These are phyloP conservation scores for Nakataea oryzae DNA, from an alignment of 2,329 filamentous ascomycete species.

Conservation along the genomic window DNA sequence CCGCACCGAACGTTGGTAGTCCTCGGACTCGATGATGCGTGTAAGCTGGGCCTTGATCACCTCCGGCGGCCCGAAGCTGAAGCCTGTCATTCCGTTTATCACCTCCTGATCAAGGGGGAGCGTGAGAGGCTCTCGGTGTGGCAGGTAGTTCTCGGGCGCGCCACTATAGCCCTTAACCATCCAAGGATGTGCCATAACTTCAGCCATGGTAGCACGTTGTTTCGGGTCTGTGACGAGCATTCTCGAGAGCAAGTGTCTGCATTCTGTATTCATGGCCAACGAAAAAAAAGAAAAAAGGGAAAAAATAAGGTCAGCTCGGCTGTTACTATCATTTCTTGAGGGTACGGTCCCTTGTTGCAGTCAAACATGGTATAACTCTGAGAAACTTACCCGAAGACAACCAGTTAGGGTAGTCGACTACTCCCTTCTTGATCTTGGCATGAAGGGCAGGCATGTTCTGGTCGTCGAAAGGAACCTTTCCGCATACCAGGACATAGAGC, in stretches of 20 bases:
- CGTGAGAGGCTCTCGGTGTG: slow-evolving; percentile 71
- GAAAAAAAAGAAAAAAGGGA: too few relatives aligned
- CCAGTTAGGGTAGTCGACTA: slow-evolving; percentile 93
- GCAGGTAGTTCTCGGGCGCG: slow-evolving; percentile 82
- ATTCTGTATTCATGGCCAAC: slow-evolving; percentile 52
- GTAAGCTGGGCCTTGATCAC: slow-evolving; percentile 73
- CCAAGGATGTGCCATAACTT: slow-evolving; percentile 95
- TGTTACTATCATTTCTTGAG: not conserved
- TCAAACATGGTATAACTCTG: not conserved
- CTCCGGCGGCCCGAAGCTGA: slow-evolving; percentile 88
- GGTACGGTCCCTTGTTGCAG: too few relatives aligned
- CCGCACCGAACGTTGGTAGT: slow-evolving; percentile 80
- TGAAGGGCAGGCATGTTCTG: slow-evolving; percentile 98
- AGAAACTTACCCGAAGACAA: slow-evolving; percentile 65
- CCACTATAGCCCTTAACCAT: slow-evolving; percentile 84
- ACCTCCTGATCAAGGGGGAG: slow-evolving; percentile 75
- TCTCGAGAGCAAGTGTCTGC: slow-evolving; percentile 79
- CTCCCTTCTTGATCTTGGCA: slow-evolving; percentile 95
- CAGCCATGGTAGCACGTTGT: slow-evolving; percentile 73
- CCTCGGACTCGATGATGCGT: slow-evolving; percentile 82
- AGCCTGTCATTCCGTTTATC: slow-evolving; percentile 90
- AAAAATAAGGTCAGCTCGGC: not conserved
- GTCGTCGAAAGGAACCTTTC: slow-evolving; percentile 97
- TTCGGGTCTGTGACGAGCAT: slow-evolving; percentile 95
- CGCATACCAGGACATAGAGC: slow-evolving; percentile 90